phyloP scores from a whole-genome alignment of 805 yeast genomes.

The Teunomyces kruisii region DNA sequence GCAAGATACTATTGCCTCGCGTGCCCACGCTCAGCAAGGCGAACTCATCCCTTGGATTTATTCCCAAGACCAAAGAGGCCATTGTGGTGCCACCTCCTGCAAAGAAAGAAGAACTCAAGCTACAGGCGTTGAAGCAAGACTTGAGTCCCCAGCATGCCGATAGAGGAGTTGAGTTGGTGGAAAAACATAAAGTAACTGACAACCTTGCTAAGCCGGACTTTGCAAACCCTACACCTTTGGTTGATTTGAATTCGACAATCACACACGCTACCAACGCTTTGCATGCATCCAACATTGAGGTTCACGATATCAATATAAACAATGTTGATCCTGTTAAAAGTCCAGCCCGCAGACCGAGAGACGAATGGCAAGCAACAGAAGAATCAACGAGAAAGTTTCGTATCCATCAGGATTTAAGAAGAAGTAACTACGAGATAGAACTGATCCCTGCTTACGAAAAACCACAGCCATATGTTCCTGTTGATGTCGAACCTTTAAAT shows the following conservation, averaged over 20 bases:
- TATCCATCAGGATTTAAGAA: conserved; percentile 1
- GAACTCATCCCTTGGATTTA: conserved; percentile 38
- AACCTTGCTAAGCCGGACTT: conserved; percentile 4
- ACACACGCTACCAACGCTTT: conserved; percentile 16
- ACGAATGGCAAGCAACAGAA: background rate
- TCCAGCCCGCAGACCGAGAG: background rate
- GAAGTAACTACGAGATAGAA: conserved; percentile 43
- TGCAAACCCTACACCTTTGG: background rate
- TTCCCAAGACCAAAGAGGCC: conserved; percentile 10
- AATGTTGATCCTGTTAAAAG: conserved; percentile 30
- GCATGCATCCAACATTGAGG: conserved; percentile 19
- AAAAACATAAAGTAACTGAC: conserved; percentile 6
- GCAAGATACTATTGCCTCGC: conserved; percentile 7
- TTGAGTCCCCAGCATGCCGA: conserved; percentile 1
- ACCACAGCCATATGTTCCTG: conserved; percentile 45
- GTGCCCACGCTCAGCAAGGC: conserved; percentile 33
- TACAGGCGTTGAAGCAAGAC: background rate
- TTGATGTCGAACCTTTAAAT: conserved; percentile 42
- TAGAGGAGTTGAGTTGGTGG: conserved; percentile 10
- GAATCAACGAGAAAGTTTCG: background rate
- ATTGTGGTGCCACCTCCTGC: background rate
- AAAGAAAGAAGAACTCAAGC: background rate
- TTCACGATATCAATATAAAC: conserved; percentile 8
- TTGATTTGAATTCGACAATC: conserved; percentile 12
- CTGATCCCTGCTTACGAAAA: conserved; percentile 39